Evolutionary conservation across 163 green algal species (phyloP).

Genomic region (Chlorella variabilis): DNA sequence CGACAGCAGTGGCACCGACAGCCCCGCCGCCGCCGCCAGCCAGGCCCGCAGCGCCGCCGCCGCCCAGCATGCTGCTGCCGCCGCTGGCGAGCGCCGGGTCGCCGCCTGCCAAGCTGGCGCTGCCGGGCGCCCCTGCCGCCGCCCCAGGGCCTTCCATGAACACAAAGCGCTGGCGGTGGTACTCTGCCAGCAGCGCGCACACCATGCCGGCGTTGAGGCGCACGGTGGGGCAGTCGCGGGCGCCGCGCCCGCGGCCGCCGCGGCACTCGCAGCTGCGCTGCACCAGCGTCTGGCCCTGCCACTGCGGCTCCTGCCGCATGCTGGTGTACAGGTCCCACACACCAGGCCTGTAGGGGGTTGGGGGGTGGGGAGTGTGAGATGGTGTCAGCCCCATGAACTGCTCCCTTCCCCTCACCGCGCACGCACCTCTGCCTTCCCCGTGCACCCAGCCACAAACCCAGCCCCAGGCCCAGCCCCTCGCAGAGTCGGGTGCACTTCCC

Average conservation of each 20-base stretch:
- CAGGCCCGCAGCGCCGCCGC: background rate
- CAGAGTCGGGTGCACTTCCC: no score
- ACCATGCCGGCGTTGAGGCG: conserved; percentile 42
- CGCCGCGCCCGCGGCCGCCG: no score
- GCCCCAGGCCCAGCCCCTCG: no score
- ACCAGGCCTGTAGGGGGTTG: no score
- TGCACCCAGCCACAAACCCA: no score
- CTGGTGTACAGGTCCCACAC: conserved; percentile 52
- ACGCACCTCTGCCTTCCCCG: no score
- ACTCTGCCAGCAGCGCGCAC: conserved; percentile 38
- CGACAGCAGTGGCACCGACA: background rate
- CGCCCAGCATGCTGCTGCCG: background rate
- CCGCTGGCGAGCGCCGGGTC: background rate
- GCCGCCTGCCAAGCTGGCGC: no score
- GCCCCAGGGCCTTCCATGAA: background rate
- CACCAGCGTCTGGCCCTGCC: conserved; percentile 35
- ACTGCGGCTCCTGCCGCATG: conserved; percentile 43
- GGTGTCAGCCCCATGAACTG: no score
- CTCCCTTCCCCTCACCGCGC: no score
- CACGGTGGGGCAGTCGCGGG: conserved; percentile 12
- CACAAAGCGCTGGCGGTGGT: conserved; percentile 36
- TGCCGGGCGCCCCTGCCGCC: background rate
- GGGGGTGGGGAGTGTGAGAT: no score
- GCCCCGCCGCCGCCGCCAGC: background rate
- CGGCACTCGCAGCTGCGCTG: background rate